Base-by-base conservation (phyloP, 495 filamentous ascomycete species). In the Saxophila tyrrhenica region DNA sequence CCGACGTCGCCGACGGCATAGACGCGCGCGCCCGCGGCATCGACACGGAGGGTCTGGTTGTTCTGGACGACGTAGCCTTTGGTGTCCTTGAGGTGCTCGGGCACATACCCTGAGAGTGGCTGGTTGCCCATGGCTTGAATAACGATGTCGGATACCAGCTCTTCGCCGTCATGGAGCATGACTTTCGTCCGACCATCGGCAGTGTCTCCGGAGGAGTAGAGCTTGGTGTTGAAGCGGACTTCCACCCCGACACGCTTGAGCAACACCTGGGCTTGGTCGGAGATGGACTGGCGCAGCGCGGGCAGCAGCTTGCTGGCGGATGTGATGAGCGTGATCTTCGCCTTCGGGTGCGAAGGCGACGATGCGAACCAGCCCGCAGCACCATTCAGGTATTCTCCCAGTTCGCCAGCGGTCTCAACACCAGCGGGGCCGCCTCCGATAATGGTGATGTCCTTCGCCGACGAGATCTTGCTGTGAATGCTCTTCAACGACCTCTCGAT, bases 351-450 rank as follows among this genome's bases (percentile, higher is more conserved):
- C 7, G 45, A 2, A n/a, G 46, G 45, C 22, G 10, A 3, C 7
- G 46, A 44, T 5, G 16, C 9, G 38, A 49, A 50, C 19, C 29
- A 44, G 11, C 52, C 42, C 5, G 52, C 52, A 23, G 45, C 25
- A 10, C 53, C 53, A 29, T 69, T 68, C 16, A 69, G 59, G 29
- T 45, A 50, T 44, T 69, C 64, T 8, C 41, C 41, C 7, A 78
- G 63, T 56, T 78, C 76, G 13, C 74, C 76, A 2, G 75, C 75
- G 0, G 67, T 71, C 51, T 79, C 76, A 41, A 87, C 74, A 13
- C 81, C 85, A 1, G 83, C 78, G 5, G 79, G 68, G 0, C 86
- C 86, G 0, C 72, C 85, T 25, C 86, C 86, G 8, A 64, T 67
- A 48, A 78, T 70, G 39, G 76, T 17, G 20, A 78, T 72, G 17